Evolutionary conservation across 129 eudicot genomes (phyloP).

Genomic region (Pseudognaphalium luteoalbum): DNA sequence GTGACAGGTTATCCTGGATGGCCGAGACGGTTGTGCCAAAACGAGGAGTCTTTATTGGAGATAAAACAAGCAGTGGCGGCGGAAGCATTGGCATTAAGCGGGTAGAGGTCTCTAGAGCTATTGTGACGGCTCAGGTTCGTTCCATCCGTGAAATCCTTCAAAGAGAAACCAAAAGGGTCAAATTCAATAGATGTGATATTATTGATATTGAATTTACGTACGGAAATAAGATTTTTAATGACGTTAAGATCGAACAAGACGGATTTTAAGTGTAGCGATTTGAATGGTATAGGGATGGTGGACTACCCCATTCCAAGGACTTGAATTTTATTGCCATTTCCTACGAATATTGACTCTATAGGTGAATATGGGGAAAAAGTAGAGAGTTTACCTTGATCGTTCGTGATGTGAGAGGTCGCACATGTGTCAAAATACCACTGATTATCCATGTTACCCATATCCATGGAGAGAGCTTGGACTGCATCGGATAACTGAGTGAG

Average conservation of each 20-base stretch:
- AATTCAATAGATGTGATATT: slow-evolving; percentile 17
- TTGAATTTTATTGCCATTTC: slow-evolving; percentile 19
- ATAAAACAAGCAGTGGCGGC: background rate
- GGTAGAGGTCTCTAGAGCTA: background rate
- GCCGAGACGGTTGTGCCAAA: too few relatives aligned
- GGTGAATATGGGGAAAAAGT: slow-evolving; percentile 9
- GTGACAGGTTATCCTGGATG: too few relatives aligned
- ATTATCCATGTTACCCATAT: background rate
- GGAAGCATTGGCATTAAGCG: background rate
- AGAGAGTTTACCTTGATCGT: slow-evolving; percentile 3
- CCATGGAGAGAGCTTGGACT: background rate
- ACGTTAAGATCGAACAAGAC: background rate
- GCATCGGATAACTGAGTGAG: background rate
- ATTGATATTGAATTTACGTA: slow-evolving; percentile 17
- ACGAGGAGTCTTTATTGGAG: background rate
- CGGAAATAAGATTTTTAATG: slow-evolving; percentile 19
- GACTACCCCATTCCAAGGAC: slow-evolving; percentile 9
- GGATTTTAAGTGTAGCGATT: background rate
- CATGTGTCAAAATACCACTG: slow-evolving; percentile 6
- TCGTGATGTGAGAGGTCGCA: background rate
- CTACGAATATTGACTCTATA: slow-evolving; percentile 2
- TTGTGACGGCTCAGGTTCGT: slow-evolving; percentile 6
- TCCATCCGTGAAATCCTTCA: slow-evolving; percentile 16
- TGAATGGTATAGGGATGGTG: background rate
- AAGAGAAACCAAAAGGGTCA: slow-evolving; percentile 18